Percentiles rank a stretch among this genome's conserved stretches.
phyloP scores from a whole-genome alignment of 2,329 filamentous ascomycete genomes.

The Pseudocercospora cruenta region DNA sequence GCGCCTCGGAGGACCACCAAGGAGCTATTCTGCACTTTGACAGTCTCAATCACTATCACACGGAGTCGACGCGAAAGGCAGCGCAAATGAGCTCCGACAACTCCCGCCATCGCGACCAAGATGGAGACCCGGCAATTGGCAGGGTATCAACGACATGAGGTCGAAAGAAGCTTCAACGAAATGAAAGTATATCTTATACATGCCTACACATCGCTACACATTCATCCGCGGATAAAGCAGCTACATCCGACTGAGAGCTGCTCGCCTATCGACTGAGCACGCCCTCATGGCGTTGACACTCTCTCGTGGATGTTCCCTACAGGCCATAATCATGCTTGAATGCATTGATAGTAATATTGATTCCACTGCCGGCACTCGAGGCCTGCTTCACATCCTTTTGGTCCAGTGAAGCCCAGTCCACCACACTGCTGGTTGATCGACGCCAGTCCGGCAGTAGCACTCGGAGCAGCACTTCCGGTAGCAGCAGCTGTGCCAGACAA shows the following conservation, averaged over 20 bases:
- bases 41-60: too few species aligned
- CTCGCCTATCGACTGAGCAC: constrained; percentile 8
- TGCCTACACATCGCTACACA: not conserved
- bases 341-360: constrained; percentile 20
- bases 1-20: not conserved
- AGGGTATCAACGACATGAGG: constrained; percentile 1
- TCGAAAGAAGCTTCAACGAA: constrained; percentile 12
- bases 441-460: not conserved
- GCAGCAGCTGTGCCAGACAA: constrained; percentile 6
- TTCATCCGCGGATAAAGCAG: not conserved
- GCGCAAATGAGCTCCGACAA: not conserved
- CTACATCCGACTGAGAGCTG: not conserved
- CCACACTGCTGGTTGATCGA: constrained; percentile 19
- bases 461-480: constrained; percentile 1
- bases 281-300: not conserved
- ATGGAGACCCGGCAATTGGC: not conserved
- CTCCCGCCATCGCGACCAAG: not conserved
- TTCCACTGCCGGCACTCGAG: constrained; percentile 17
- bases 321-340: constrained; percentile 3
- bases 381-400: constrained; percentile 9
- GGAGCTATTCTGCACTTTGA: too few species aligned
- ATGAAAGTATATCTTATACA: constrained; percentile 3
- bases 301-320: not conserved
- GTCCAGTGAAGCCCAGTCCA: constrained; percentile 16
- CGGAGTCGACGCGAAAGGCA: not conserved